Base-by-base conservation (phyloP, 2,329 filamentous ascomycete genomes). In the Diaporthe australafricana region DNA sequence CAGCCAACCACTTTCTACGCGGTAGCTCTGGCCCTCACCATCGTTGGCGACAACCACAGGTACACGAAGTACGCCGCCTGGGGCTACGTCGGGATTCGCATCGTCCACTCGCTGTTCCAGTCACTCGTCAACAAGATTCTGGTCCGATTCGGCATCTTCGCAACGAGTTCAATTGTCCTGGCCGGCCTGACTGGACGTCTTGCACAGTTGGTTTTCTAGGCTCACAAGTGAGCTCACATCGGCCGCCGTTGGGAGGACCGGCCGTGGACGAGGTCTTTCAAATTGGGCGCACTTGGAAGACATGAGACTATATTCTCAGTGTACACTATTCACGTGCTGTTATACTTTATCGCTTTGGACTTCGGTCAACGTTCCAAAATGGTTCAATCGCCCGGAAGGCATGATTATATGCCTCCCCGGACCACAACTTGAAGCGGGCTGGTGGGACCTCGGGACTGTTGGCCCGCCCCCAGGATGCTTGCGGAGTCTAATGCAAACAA, bases 101-200 rank as follows among this genome's bases (percentile, higher is more conserved):
- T 63, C 30, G 42, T 48, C 27, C 60, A 63, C 12, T 63, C 60
- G 12, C 42, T 63, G 27, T 63, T 63, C 60, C 60, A 63, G 30
- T 48, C 60, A 5, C 42, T 63, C 20, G 60, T 63, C 11, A 63
- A 63, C 60, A 63, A 63, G 42, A 14, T 48, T 27, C 12, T 63
- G 42, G 60, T 63, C 60, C 60, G 60, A 12, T 63, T 63, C 4
- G 17, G 42, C 30, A 63, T 63, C 27, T 63, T 63, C 30, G 5
- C 47, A 14, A 63, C 60, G 27, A 63, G 60, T 11, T 63, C 60
- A 27, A 40, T 25, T 20, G 60, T 63, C 12, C 60, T 63, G 27
- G 60, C 60, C 45, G 60, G 60, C 27, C 32, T 63, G 60, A 63
- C 60, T 48, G 60, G 42, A 25, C 60, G 60, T 20, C 60, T 63